A percentile compares a stretch with the other conserved stretches of the same genome.
Conservation (phyloP, 371 early-diverging fungal genomes). For the Mortierella sp. region DNA sequence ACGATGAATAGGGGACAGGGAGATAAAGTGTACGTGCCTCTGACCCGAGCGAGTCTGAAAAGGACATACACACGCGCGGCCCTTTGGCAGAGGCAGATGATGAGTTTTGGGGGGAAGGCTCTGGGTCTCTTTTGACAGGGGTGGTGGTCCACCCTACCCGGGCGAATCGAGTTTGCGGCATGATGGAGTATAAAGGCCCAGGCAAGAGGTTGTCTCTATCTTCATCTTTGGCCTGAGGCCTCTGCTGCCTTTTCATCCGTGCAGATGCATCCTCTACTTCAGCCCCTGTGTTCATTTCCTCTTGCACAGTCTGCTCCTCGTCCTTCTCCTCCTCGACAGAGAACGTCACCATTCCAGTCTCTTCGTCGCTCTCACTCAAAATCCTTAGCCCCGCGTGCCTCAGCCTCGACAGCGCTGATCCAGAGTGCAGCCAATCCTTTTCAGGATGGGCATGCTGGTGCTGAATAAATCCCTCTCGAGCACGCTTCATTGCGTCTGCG, state of each 20-base stretch:
- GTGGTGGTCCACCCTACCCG: too few relatives aligned
- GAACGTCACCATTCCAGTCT: conserved; percentile 36
- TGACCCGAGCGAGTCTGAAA: conserved; percentile 24
- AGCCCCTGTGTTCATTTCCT: background rate
- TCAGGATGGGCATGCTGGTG: conserved; percentile 13
- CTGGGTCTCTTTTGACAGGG: background rate
- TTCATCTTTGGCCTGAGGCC: too few relatives aligned
- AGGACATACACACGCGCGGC: conserved; percentile 7
- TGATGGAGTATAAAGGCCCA: too few relatives aligned
- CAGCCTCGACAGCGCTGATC: conserved; percentile 10
- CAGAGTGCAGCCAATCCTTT: background rate
- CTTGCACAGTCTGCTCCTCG: background rate
- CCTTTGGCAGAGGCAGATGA: background rate
- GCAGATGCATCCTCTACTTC: background rate
- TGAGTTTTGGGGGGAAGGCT: background rate
- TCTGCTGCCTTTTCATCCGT: background rate
- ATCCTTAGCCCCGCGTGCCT: conserved; percentile 23
- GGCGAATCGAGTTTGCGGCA: too few relatives aligned
- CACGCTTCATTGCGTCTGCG: background rate
- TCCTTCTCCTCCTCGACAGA: conserved; percentile 6
- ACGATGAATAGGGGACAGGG: conserved; percentile 64
- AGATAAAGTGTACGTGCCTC: conserved; percentile 56
- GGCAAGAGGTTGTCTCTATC: too few relatives aligned
- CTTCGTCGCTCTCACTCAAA: conserved; percentile 4
- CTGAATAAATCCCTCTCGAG: conserved; percentile 11